Conservation (phyloP, 192 early-diverging fungal genomes). For the Backusella tarrabulga region DNA sequence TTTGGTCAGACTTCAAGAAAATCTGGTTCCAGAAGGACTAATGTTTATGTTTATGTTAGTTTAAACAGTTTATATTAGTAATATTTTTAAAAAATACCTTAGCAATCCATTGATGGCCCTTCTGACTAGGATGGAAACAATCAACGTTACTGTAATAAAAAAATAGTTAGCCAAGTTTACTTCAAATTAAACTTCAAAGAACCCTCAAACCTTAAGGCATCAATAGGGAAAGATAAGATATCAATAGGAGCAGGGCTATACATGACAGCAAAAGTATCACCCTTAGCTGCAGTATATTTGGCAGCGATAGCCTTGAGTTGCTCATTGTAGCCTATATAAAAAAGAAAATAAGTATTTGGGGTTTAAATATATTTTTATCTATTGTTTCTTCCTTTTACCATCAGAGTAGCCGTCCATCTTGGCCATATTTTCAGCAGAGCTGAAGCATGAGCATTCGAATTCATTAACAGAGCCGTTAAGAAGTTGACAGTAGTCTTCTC, state of each 20-base stretch:
- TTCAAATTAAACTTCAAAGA: not conserved
- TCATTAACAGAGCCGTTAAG: conserved; percentile 1
- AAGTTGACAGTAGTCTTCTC: conserved; percentile 17
- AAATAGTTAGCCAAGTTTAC: not conserved
- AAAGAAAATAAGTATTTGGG: not conserved
- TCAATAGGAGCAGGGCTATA: conserved; percentile 11
- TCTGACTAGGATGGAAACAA: conserved; percentile 23
- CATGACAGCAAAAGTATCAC: conserved; percentile 13
- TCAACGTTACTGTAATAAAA: conserved; percentile 15
- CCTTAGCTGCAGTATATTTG: conserved; percentile 7
- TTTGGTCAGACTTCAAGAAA: conserved; percentile 6
- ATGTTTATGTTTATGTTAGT: not conserved
- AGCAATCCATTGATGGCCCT: conserved; percentile 20
- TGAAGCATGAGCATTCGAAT: conserved; percentile 18
- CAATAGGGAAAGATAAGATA: conserved; percentile 8
- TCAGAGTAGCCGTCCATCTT: conserved; percentile 17
- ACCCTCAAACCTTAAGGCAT: conserved; percentile 9
- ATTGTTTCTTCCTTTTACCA: conserved; percentile 1
- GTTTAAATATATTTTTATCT: not conserved
- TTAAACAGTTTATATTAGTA: not conserved
- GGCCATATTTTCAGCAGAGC: not conserved
- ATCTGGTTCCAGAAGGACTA: conserved; percentile 26
- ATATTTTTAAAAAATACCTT: conserved; percentile 4
- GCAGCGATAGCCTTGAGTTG: conserved; percentile 12
- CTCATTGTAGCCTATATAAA: conserved; percentile 7